Conservation (phyloP, 768 basidiomycete species). For the Basidioascus undulatus region DNA sequence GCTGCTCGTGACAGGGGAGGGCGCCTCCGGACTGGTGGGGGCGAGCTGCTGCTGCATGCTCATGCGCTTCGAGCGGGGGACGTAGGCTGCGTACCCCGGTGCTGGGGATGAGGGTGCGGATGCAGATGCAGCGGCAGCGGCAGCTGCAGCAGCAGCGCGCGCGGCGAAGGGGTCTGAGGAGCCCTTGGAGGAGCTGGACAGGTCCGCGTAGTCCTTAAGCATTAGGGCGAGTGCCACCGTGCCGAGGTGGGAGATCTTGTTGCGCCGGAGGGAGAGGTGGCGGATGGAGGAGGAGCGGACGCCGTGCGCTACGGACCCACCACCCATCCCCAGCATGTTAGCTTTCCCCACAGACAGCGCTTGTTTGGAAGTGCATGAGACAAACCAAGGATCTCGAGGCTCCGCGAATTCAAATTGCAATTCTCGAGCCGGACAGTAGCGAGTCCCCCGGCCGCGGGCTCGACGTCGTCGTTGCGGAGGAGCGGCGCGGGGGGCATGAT, state of each 20-base stretch:
- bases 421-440: slow-evolving; percentile 57
- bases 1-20: slow-evolving; percentile 43
- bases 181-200: slow-evolving; percentile 22
- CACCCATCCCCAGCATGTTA: not conserved
- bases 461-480: slow-evolving; percentile 12
- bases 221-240: slow-evolving; percentile 82
- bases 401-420: slow-evolving; percentile 45
- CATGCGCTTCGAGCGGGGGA: slow-evolving; percentile 35
- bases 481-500: slow-evolving; percentile 18
- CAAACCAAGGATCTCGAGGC: slow-evolving; percentile 59
- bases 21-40: slow-evolving; percentile 19
- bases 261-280: slow-evolving; percentile 74
- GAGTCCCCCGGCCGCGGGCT: slow-evolving; percentile 2
- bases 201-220: slow-evolving; percentile 87
- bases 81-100: slow-evolving; percentile 43
- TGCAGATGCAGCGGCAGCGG: slow-evolving; percentile 15
- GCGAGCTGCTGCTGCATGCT: slow-evolving; percentile 1
- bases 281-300: slow-evolving; percentile 60
- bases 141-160: not conserved
- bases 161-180: slow-evolving; percentile 8
- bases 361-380: slow-evolving; percentile 3
- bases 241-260: slow-evolving; percentile 59
- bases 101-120: slow-evolving; percentile 6
- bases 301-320: slow-evolving; percentile 33
- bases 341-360: not conserved